Evolutionary conservation across 2,329 filamentous ascomycete genomes (phyloP), one percentile per base, ranked within the genome.

Genomic region (Aspergillus fumigatiaffinis): DNA sequence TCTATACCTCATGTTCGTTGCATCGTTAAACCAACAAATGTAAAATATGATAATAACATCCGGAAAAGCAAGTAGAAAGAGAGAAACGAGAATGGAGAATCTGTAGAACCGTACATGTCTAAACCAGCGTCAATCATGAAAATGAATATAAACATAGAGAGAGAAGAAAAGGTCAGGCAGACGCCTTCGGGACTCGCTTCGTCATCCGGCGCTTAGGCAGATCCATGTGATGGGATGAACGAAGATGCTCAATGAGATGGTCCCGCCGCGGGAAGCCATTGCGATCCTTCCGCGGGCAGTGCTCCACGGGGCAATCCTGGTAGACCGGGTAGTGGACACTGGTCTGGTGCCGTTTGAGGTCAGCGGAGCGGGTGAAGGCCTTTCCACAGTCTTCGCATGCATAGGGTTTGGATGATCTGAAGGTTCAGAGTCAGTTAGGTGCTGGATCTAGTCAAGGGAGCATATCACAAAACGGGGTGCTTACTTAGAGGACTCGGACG

Each of bases 191-290:
- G 6, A 48, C 32, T 26, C 69, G 67, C 64, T 72, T 73, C 54
- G 69, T 66, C 14, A 66, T 63, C 14, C 66, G 63, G 1, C 75
- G 73, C 66, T 77, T 77, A 2, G 75, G 73, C 20, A 79, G 66
- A 35, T 80, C 73, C 49, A 78, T 68, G 54, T 80, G 76, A 65
- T 86, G 84, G 58, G 79, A 83, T 47, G 81, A 81, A 53, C 84
- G 73, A 53, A 82, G 67, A 66, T 87, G 84, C 64, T 86, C 84
- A 42, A 76, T 76, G 44, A 84, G 72, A 64, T 86, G 84, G 63
- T 87, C 84, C 53, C 78, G 75, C 5, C 84, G 76, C 4, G 80
- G 80, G 63, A 86, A 86, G 0, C 82, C 83, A 58, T 76, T 71
- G 44, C 60, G 65, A 4, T 74, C 76, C 63, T 80, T 81, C 17